A percentile compares a stretch with the other conserved stretches of the same genome.
Evolutionary conservation across 495 filamentous ascomycete genomes (phyloP).

Genomic region (Thermothielavioides terrestris): DNA sequence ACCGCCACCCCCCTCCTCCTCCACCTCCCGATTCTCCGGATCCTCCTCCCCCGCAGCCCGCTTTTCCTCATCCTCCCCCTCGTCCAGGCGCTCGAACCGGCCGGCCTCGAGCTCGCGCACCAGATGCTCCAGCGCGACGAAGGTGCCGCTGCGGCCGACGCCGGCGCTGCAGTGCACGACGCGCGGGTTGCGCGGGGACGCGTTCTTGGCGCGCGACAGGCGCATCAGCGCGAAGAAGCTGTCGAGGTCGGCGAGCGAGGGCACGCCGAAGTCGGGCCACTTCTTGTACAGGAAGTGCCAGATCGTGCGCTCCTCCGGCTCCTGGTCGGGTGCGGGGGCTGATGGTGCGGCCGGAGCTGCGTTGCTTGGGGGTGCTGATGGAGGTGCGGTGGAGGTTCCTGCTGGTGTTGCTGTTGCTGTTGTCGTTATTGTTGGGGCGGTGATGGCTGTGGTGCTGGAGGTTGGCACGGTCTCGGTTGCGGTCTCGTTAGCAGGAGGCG

Average conservation of each 20-base stretch:
- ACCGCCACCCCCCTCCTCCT: background rate
- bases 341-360: slow-evolving; percentile 31
- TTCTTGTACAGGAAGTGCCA: slow-evolving; percentile 87
- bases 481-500: background rate
- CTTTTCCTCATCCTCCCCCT: slow-evolving; percentile 32
- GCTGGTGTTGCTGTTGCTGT: background rate
- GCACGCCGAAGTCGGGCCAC: slow-evolving; percentile 92
- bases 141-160: slow-evolving; percentile 89
- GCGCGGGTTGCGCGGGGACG: slow-evolving; percentile 59
- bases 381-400: too few relatives aligned
- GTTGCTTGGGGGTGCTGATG: background rate
- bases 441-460: background rate
- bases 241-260: slow-evolving; percentile 66
- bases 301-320: too few relatives aligned
- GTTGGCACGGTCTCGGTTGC: background rate
- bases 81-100: too few relatives aligned
- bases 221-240: slow-evolving; percentile 73
- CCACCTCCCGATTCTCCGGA: background rate
- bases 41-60: background rate
- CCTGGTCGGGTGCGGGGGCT: slow-evolving; percentile 2
- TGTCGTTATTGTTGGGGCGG: background rate
- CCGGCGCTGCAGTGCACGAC: slow-evolving; percentile 92
- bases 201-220: slow-evolving; percentile 63
- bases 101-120: slow-evolving; percentile 73
- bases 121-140: slow-evolving; percentile 88